These are phyloP conservation scores for Wickerhamiella sorbophila DNA, from an alignment of 805 yeast genomes.

Conservation along the genomic window DNA sequence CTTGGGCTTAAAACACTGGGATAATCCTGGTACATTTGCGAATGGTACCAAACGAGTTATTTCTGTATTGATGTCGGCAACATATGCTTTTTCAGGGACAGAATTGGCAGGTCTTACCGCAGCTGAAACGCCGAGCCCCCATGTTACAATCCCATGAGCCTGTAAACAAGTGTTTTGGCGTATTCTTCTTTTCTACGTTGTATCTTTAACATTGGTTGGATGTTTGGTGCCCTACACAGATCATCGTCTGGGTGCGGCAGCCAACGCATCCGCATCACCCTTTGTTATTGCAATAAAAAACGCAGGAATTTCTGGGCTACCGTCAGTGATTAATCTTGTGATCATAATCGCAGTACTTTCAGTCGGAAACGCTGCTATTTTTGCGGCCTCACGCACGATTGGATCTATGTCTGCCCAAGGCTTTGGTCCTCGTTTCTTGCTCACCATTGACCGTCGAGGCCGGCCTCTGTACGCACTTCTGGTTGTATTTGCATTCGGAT, in stretches of 20 bases:
- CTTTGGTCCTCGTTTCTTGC: slow-evolving; percentile 44
- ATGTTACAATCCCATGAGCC: slow-evolving; percentile 53
- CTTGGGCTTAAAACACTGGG: slow-evolving; percentile 42
- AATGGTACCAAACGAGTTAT: slow-evolving; percentile 56
- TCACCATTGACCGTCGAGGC: slow-evolving; percentile 62
- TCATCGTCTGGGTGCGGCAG: slow-evolving; percentile 34
- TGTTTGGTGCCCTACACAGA: slow-evolving; percentile 57
- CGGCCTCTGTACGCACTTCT: slow-evolving; percentile 60
- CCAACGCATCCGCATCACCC: slow-evolving; percentile 56
- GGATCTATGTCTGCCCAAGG: slow-evolving; percentile 55
- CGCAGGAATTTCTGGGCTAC: slow-evolving; percentile 53
- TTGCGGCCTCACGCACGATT: slow-evolving; percentile 54
- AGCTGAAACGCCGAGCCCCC: slow-evolving; percentile 60
- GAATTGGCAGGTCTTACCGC: slow-evolving; percentile 65
- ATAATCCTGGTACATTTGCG: slow-evolving; percentile 53
- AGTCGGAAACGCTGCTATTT: slow-evolving; percentile 61
- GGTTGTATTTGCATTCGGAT: slow-evolving; percentile 35
- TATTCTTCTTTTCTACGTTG: slow-evolving; percentile 54
- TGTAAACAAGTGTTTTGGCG: slow-evolving; percentile 78
- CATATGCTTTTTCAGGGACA: slow-evolving; percentile 66
- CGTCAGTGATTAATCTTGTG: slow-evolving; percentile 57
- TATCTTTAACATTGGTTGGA: slow-evolving; percentile 41
- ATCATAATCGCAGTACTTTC: slow-evolving; percentile 55
- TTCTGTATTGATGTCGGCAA: slow-evolving; percentile 62
- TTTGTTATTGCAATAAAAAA: slow-evolving; percentile 57